Base-by-base conservation (phyloP, 2,329 filamentous ascomycete genomes). In the Fusarium setosum region DNA sequence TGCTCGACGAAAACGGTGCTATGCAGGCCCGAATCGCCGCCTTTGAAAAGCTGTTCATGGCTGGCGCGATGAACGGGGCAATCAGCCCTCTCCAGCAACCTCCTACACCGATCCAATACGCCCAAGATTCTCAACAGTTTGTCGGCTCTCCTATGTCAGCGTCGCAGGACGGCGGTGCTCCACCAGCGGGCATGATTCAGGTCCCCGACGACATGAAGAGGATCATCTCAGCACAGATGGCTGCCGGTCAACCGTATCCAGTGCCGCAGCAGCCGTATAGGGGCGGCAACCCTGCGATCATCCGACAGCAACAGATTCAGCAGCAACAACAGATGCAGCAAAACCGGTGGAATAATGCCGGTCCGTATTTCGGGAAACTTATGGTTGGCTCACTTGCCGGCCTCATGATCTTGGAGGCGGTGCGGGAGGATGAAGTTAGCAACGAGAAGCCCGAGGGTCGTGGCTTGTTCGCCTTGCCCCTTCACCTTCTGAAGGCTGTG, bases 301-400 rank as follows among this genome's bases (percentile, higher is more conserved):
- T 86, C 35, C 82, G 84, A 35, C 86, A 86, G 59, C 86, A 88
- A 65, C 84, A 86, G 61, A 84, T 86, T 17, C 85, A 86, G 66
- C 84, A 84, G 61, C 82, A 81, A 38, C 78, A 82, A 31, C 80
- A 82, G 53, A 81, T 82, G 66, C 83, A 86, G 63, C 79, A 82
- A 59, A 80, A 80, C 54, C 79, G 83, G 32, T 90, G 87, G 86
- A 82, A 81, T 50, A 83, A 82, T 60, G 77, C 81, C 6, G 81
- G 78, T 12, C 85, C 85, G 2, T 90, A 88, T 62, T 84, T 87
- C 58, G 87, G 87, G 50, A 97, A 96, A 79, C 84, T 97, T 67
- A 96, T 97, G 92, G 89, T 97, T 6, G 95, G 95, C 38, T 95
- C 94, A 17, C 86, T 98, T 59, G 95, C 94, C 21, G 94, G 93